Conservation (phyloP, 768 basidiomycete genomes). For the Termitomyces sp. region DNA sequence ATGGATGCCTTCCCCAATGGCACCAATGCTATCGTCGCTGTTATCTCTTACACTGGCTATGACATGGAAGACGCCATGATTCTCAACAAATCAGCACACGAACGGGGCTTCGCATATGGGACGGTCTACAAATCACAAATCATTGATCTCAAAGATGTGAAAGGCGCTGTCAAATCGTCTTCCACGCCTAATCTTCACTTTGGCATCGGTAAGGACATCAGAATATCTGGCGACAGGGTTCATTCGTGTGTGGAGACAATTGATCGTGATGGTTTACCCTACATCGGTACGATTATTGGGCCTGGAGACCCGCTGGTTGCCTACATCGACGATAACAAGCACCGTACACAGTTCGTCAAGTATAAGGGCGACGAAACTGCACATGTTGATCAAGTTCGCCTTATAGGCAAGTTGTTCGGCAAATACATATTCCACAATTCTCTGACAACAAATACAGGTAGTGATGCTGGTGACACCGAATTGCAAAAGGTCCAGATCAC, state of each 20-base stretch:
- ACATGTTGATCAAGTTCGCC: slow-evolving; percentile 86
- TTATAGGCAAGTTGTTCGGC: slow-evolving; percentile 61
- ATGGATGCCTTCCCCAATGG: slow-evolving; percentile 99
- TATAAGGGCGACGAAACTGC: slow-evolving; percentile 96
- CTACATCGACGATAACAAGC: slow-evolving; percentile 82
- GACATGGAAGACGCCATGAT: slow-evolving; percentile 99
- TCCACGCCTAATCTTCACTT: slow-evolving; percentile 80
- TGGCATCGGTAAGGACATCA: slow-evolving; percentile 78
- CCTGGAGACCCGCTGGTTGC: slow-evolving; percentile 82
- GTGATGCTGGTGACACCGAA: slow-evolving; percentile 83
- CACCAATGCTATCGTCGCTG: slow-evolving; percentile 97
- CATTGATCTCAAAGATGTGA: slow-evolving; percentile 81
- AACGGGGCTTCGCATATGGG: slow-evolving; percentile 96
- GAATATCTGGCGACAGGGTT: slow-evolving; percentile 38
- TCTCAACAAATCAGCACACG: slow-evolving; percentile 96
- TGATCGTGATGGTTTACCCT: slow-evolving; percentile 83
- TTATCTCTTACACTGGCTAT: slow-evolving; percentile 99
- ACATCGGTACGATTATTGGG: slow-evolving; percentile 62
- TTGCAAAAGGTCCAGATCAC: slow-evolving; percentile 93
- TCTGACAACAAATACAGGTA: slow-evolving; percentile 43
- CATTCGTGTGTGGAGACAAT: slow-evolving; percentile 49
- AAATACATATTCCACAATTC: background rate
- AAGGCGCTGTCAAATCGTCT: slow-evolving; percentile 56
- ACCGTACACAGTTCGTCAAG: slow-evolving; percentile 81
- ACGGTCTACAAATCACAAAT: slow-evolving; percentile 95